Base-by-base conservation (phyloP, 2,329 filamentous ascomycete genomes). In the Furcasterigmium furcatum region DNA sequence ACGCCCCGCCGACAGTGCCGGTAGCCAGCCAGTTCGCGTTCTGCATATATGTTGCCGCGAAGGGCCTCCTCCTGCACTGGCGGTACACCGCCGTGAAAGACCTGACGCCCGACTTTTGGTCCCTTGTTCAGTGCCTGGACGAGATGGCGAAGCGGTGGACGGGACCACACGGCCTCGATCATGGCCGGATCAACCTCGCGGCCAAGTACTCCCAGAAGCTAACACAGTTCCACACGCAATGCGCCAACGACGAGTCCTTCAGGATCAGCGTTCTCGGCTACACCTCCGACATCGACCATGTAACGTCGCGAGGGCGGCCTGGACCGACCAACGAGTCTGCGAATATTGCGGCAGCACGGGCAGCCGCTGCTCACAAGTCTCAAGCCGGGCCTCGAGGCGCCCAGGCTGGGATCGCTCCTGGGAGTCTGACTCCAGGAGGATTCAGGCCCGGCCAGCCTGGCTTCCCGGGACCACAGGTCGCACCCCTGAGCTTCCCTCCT, bases 11-110 rank as follows among this genome's bases (percentile, higher is more conserved):
- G 3, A 47, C 24, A 9, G 47, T 52, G 1, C 59, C 59, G 0
- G 54, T 65, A 1, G 58, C 55, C n/a, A 60, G 56, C 22, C 70
- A 71, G 41, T 72, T 71, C 50, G 56, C 65, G 0, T 70, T 72
- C 42, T 73, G 69, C 41, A 55, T 66, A 2, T 74, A 68, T 36
- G 57, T 73, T 7, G 65, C 63, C 13, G 67, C 59, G 0, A 55
- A 70, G 10, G 62, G 70, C 16, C 54, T 73, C 3, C 54, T 72
- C 16, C 51, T 63, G 9, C 57, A 62, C 46, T 55, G 59, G 45
- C 55, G 60, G 8, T 58, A 54, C 25, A 52, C 56, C 30, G 49
- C 44, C 4, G 42, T 51, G 4, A 55, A 54, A 20, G 38, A 4
- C 0, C 36, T 64, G 7, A 32, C 48, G 2, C 41, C 58, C 4